A percentile compares a stretch with the other conserved stretches of the same genome.
Conservation (phyloP, 352 stramenopile species). For the Pythium utonaiense region DNA sequence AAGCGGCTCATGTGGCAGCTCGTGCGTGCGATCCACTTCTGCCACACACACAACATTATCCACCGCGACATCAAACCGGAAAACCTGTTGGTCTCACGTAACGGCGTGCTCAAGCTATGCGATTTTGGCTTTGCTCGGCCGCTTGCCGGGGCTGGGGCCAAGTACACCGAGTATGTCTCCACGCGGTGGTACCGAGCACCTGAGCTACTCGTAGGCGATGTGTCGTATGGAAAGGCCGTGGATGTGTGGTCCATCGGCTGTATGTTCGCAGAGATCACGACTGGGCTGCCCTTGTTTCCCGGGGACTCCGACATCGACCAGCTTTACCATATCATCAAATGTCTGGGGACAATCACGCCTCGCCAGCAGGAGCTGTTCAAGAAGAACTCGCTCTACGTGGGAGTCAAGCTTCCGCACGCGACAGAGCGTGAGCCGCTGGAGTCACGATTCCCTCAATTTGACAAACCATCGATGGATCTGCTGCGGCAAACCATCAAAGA, state of each 20-base stretch:
- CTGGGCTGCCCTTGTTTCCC: constrained; percentile 94
- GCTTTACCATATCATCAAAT: constrained; percentile 84
- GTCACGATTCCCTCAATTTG: constrained; percentile 58
- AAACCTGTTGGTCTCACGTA: constrained; percentile 92
- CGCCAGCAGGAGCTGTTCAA: constrained; percentile 79
- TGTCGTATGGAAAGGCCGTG: constrained; percentile 94
- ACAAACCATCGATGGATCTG: constrained; percentile 65
- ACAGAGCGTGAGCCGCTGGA: constrained; percentile 59
- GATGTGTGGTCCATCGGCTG: constrained; percentile 97
- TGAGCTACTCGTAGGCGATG: constrained; percentile 88
- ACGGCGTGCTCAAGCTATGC: constrained; percentile 93
- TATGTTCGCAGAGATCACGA: constrained; percentile 95
- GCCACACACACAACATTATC: constrained; percentile 95
- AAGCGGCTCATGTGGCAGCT: constrained; percentile 86
- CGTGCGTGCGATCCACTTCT: constrained; percentile 88
- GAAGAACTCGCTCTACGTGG: constrained; percentile 79
- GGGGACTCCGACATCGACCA: constrained; percentile 97
- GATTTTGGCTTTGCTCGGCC: constrained; percentile 86
- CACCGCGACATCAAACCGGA: constrained; percentile 94
- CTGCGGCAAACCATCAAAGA: constrained; percentile 70
- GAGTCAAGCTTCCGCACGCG: constrained; percentile 66
- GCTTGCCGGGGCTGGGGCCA: constrained; percentile 56
- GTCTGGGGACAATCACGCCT: constrained; percentile 62
- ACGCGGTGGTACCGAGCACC: constrained; percentile 95
- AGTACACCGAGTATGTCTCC: constrained; percentile 89